Percentiles rank a stretch among this genome's conserved stretches.
Conservation (phyloP, 2,329 filamentous ascomycete genomes). For the Fusarium oxysporum region DNA sequence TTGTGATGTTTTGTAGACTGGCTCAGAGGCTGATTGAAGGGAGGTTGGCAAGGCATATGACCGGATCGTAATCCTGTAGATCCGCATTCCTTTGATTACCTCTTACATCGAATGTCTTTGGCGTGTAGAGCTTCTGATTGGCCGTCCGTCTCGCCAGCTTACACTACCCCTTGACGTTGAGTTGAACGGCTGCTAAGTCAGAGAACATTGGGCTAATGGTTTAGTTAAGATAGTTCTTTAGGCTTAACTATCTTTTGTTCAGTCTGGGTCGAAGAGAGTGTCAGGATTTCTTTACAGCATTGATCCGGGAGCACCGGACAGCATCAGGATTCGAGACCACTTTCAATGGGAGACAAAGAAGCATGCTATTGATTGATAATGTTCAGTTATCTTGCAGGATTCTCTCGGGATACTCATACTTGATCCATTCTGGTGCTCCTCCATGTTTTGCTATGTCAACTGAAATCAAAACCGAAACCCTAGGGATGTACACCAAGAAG, state of each 20-base stretch:
- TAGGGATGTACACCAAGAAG: conserved; percentile 27
- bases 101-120: conserved; percentile 20
- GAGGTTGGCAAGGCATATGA: conserved; percentile 12
- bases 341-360: background rate
- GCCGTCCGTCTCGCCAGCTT: background rate
- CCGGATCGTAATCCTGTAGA: background rate
- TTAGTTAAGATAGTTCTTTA: background rate
- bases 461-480: conserved; percentile 3
- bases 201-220: background rate
- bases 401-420: background rate
- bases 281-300: background rate
- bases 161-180: background rate
- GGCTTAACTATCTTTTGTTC: background rate
- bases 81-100: conserved; percentile 27
- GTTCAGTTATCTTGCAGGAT: background rate
- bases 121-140: conserved; percentile 14
- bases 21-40: background rate
- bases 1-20: background rate
- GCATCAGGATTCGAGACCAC: background rate
- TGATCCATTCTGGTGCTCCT: background rate
- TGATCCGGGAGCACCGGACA: background rate
- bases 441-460: conserved; percentile 9
- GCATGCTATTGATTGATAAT: background rate
- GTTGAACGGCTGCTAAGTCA: background rate
- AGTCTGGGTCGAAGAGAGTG: background rate